Conservation (phyloP, 164 flowering plant genomes). For the Annona squamosa region DNA sequence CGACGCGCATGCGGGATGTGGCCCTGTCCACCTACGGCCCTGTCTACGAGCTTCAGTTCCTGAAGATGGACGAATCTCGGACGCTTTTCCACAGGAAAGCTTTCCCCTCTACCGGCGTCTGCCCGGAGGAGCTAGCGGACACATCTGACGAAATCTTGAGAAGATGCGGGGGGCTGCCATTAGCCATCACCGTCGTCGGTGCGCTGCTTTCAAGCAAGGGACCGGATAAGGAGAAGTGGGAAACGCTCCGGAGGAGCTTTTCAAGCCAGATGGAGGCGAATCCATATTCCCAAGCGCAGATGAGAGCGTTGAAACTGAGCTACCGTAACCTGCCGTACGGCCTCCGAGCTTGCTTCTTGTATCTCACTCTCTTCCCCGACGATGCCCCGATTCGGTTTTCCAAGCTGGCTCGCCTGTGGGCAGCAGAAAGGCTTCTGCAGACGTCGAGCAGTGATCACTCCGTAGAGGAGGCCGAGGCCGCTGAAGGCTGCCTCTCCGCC, state of each 20-base stretch:
- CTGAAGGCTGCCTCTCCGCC: slow-evolving; percentile 14
- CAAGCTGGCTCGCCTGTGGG: slow-evolving; percentile 14
- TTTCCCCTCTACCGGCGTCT: background rate
- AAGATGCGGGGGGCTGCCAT: background rate
- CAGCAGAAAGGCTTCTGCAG: slow-evolving; percentile 23
- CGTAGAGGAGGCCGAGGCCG: slow-evolving; percentile 16
- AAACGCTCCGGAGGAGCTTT: background rate
- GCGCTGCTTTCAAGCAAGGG: background rate
- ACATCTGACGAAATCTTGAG: background rate
- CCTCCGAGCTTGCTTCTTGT: background rate
- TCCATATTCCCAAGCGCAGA: background rate
- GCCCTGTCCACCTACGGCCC: background rate
- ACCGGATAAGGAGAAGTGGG: background rate
- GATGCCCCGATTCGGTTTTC: slow-evolving; percentile 3
- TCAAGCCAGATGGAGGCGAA: background rate
- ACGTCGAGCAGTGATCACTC: slow-evolving; percentile 2
- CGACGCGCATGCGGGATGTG: slow-evolving; percentile 18
- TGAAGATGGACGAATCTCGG: background rate
- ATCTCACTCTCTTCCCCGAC: slow-evolving; percentile 13
- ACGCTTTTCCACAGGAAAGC: slow-evolving; percentile 1
- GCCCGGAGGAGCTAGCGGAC: background rate
- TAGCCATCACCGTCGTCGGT: background rate
- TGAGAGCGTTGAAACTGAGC: background rate
- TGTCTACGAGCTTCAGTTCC: background rate
- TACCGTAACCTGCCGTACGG: background rate